Evolutionary conservation across 768 basidiomycete species (phyloP), one percentile per base, ranked within the genome.

Genomic region (Tephrocybe sp.): DNA sequence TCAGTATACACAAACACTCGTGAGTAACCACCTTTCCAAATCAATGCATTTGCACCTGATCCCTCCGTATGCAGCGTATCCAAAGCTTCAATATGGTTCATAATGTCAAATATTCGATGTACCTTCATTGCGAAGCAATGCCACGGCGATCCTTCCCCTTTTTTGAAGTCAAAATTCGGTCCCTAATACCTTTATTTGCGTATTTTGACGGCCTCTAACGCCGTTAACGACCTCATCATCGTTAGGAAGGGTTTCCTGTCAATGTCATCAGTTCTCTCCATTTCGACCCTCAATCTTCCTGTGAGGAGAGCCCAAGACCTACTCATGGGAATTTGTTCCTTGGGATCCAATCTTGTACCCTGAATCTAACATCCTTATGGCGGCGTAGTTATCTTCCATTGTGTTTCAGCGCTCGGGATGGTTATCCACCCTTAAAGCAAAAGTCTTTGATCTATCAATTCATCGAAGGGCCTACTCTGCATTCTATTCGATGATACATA

Each of bases 1-100:
- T 21, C 35, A 53, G 52, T 39, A 15, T 47, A 46, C 16, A 15
- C 45, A 1, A 42, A 32, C 19, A 55, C 50, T 8, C 30, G 54
- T 55, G 50, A 55, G 54, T 48, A 6, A 39, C 32, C 16, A 13
- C 3, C 13, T 12, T 16, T 12, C 32, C 16, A 16, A 16, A 34
- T 16, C 3, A 4, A 13, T 4, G 16, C 16, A 34, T 12, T 34
- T 12, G 16, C 3, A 12, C 16, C 9, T 37, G 36, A 37, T 4
- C 5, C 4, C 18, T 37, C 2, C 36, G 18, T 16, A 5, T 5
- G 15, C 19, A 37, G 36, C 18, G 3, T 19, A 37, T 37, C 36
- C 36, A 19, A 15, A 19, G n/a, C 18, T 37, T n/a, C 36, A 16
- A 37, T 11, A 37, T 18, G 19, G n/a, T 15, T 11, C 9, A 18